These are phyloP conservation scores for Populus hybrid DNA, from an alignment of 441 rosid genomes.

Conservation along the genomic window DNA sequence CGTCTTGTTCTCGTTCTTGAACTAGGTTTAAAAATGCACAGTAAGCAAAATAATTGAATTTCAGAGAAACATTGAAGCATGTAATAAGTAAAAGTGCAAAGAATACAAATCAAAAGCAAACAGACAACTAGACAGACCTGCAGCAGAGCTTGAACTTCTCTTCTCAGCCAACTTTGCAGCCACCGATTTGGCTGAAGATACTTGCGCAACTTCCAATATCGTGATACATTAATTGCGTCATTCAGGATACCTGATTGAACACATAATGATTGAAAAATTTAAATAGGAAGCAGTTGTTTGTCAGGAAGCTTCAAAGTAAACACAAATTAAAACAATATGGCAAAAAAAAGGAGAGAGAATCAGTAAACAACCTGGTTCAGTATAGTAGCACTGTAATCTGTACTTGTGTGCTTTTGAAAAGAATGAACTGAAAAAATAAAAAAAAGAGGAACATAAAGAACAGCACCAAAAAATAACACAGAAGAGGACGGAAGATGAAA, in stretches of 20 bases:
- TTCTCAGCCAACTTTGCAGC: slow-evolving; percentile 72
- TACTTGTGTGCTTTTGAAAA: slow-evolving; percentile 58
- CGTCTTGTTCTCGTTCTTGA: neutral
- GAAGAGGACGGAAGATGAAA: neutral
- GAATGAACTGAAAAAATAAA: slow-evolving; percentile 41
- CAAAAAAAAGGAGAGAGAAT: slow-evolving; percentile 21
- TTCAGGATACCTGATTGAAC: slow-evolving; percentile 51
- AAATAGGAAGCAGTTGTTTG: slow-evolving; percentile 3
- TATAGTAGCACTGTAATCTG: slow-evolving; percentile 61
- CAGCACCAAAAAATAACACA: neutral
- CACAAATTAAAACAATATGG: neutral
- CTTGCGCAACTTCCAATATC: slow-evolving; percentile 69
- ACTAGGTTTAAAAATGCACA: neutral
- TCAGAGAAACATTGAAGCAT: neutral
- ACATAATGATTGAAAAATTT: slow-evolving; percentile 25
- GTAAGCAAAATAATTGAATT: neutral
- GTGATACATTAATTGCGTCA: slow-evolving; percentile 39
- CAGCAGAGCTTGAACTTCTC: slow-evolving; percentile 85
- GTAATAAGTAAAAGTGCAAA: neutral
- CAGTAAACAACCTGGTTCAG: slow-evolving; percentile 50
- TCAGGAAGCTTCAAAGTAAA: slow-evolving; percentile 10
- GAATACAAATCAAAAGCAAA: neutral
- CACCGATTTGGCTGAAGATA: slow-evolving; percentile 58
- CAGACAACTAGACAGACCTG: slow-evolving; percentile 43
- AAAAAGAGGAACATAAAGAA: neutral